Evolutionary conservation across 202 grass and related monocot genomes (phyloP).

Genomic region (Dendrocalamus latiflorus): DNA sequence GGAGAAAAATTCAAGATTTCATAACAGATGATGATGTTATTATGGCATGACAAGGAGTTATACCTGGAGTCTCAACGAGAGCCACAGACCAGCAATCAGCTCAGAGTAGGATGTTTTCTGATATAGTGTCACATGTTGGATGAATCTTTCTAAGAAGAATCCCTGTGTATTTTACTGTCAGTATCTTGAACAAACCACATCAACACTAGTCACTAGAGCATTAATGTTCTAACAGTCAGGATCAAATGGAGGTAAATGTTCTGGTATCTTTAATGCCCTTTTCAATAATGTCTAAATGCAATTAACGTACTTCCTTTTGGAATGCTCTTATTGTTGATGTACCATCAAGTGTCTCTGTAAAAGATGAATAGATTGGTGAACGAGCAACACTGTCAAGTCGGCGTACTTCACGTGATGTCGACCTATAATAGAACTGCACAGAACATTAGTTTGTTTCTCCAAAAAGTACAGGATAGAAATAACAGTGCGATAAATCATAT

Average conservation of each 20-base stretch:
- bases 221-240: neutral
- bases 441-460: constrained; percentile 28
- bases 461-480: neutral
- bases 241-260: neutral
- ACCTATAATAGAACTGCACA: constrained; percentile 92
- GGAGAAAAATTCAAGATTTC: neutral
- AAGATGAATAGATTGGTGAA: constrained; percentile 97
- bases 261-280: neutral
- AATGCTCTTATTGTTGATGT: constrained; percentile 94
- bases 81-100: constrained; percentile 76
- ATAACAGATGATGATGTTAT: neutral
- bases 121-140: constrained; percentile 64
- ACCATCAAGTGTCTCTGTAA: constrained; percentile 86
- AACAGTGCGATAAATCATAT: neutral
- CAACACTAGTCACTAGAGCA: neutral
- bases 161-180: constrained; percentile 50
- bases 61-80: constrained; percentile 92
- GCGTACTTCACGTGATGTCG: constrained; percentile 91
- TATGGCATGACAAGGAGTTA: neutral
- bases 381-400: constrained; percentile 92
- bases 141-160: constrained; percentile 69
- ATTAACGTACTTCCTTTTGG: constrained; percentile 60
- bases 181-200: constrained; percentile 25
- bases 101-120: constrained; percentile 93
- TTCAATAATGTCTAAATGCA: neutral